Evolutionary conservation across 1,284 basidiomycete genomes (phyloP), one percentile per base, ranked within the genome.

Genomic region (Apiotrichum gracile): DNA sequence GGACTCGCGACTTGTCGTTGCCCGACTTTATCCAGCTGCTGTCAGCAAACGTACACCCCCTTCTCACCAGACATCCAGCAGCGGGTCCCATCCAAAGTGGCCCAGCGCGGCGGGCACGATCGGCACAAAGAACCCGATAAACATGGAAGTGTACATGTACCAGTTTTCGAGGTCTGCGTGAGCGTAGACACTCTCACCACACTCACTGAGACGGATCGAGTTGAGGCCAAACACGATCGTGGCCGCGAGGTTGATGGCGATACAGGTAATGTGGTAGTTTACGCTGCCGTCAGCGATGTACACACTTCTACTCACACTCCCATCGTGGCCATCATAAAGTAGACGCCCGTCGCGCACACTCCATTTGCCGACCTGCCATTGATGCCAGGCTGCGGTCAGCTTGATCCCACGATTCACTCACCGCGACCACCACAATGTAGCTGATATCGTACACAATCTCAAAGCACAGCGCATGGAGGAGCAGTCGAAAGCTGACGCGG

Each of bases 71-170:
- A 54, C 54, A 7, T 51, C 19, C 14, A 52, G 47, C 2, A 57
- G 8, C 9, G 61, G 57, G 50, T 62, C 61, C 47, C 53, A 54
- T 5, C 61, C 61, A 44, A 60, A 62, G 35, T 64, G 62, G 2
- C 58, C 61, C 4, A 62, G 52, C 1, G 51, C 57, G 0, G 58
- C 61, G 17, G 62, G 62, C 24, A 61, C 38, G 29, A 64, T 51
- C 22, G 61, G 58, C 1, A 62, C 48, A 34, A 52, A 60, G 8
- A 62, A 44, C 3, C 61, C 62, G 16, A 64, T 19, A 27, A 49
- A 47, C 4, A 41, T 29, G 13, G 62, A 64, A n/a, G 43, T 8
- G 19, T 40, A 53, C n/a, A 58, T 33, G 45, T 62, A 64, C 58
- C 55, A 61, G 7, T 39, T 21, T 34, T 59, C 52, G 14, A 58